Conservation (phyloP, 2,329 filamentous ascomycete species). For the Ophiostoma pallidulum region DNA sequence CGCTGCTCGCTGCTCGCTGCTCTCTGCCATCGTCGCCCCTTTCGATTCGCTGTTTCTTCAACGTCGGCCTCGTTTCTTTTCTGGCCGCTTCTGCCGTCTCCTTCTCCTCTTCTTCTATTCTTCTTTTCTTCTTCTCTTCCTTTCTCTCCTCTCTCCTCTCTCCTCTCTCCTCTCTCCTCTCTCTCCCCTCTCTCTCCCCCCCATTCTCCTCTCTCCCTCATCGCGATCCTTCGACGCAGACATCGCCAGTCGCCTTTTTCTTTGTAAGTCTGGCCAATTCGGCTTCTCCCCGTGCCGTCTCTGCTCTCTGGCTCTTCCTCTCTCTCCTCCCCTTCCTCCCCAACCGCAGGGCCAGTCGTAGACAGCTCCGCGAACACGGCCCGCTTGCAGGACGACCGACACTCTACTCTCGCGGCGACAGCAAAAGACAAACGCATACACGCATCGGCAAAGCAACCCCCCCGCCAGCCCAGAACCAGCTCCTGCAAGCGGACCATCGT, state of each 20-base stretch:
- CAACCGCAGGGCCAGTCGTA: not conserved
- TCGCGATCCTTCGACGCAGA: too few relatives aligned
- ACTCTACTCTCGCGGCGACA: too few relatives aligned
- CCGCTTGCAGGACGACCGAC: too few relatives aligned
- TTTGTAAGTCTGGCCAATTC: not conserved
- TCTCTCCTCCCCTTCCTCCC: not conserved
- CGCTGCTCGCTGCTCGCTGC: too few relatives aligned
- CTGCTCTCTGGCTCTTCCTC: not conserved
- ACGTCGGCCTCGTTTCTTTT: not conserved
- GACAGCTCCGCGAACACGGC: too few relatives aligned
- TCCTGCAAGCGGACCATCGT: slow-evolving; percentile 1
- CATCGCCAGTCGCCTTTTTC: too few relatives aligned
- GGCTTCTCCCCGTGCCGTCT: not conserved
- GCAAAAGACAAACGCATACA: not conserved
- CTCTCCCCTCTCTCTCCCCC: not conserved
- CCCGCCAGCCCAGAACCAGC: not conserved
- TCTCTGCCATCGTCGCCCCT: not conserved
- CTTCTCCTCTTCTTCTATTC: not conserved
- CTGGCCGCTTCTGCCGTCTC: not conserved
- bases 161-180: too few relatives aligned
- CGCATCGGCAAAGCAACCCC: not conserved
- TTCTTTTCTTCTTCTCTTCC: too few relatives aligned
- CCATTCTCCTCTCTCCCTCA: too few relatives aligned
- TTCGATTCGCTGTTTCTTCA: slow-evolving; percentile 3
- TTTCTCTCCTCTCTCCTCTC: not conserved